phyloP scores from a whole-genome alignment of 306 rosid species.

The Medicago lupulina region DNA sequence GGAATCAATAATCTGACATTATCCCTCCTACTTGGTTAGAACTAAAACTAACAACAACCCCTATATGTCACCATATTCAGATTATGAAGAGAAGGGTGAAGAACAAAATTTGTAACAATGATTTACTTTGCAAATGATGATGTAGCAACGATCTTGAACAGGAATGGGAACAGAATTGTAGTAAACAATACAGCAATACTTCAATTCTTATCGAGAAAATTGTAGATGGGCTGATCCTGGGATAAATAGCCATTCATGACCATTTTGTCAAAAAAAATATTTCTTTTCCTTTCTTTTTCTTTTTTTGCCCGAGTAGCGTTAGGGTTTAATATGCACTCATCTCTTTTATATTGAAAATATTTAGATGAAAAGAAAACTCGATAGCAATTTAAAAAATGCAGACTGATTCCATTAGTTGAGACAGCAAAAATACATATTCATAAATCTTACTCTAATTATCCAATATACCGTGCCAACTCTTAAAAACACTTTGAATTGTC shows the following conservation, averaged over 20 bases:
- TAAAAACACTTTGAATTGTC: too few species aligned
- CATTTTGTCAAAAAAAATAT: slow-evolving; percentile 2
- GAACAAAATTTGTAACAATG: slow-evolving; percentile 5
- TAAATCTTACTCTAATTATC: too few species aligned
- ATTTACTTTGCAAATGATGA: slow-evolving; percentile 24
- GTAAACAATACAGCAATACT: slow-evolving; percentile 12
- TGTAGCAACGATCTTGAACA: not conserved
- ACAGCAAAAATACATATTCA: slow-evolving; percentile 17
- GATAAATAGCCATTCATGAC: slow-evolving; percentile 2
- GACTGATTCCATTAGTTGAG: not conserved
- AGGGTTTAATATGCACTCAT: not conserved
- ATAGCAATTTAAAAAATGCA: too few species aligned
- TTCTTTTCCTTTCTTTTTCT: not conserved
- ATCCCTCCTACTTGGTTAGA: slow-evolving; percentile 10
- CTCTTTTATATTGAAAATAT: slow-evolving; percentile 17
- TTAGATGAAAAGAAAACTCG: not conserved
- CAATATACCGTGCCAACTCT: too few species aligned
- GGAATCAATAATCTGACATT: slow-evolving; percentile 15
- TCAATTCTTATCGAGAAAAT: slow-evolving; percentile 15
- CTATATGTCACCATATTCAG: slow-evolving; percentile 22
- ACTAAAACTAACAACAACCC: slow-evolving; percentile 36
- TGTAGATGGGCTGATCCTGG: not conserved
- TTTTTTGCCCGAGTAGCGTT: not conserved
- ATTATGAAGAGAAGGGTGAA: slow-evolving; percentile 27
- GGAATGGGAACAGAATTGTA: slow-evolving; percentile 22